These are phyloP conservation scores for Yarrowia osloensis DNA, from an alignment of 805 yeast genomes.

Conservation along the genomic window DNA sequence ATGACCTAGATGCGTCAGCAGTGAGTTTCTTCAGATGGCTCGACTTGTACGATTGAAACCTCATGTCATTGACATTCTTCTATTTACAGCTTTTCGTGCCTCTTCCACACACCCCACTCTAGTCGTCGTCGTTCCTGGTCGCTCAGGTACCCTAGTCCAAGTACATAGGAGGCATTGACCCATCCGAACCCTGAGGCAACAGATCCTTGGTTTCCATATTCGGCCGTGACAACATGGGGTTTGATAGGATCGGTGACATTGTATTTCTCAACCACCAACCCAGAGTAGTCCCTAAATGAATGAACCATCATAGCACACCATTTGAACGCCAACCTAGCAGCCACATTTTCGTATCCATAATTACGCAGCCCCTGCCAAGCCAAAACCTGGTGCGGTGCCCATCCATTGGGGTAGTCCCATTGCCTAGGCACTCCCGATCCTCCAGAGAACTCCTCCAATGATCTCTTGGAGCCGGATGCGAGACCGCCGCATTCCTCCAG, in stretches of 20 bases:
- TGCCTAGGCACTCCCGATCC: conserved; percentile 78
- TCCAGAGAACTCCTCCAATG: conserved; percentile 70
- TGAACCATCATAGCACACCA: conserved; percentile 91
- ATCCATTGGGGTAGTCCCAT: conserved; percentile 97
- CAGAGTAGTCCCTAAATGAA: conserved; percentile 88
- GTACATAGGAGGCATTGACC: conserved; percentile 85
- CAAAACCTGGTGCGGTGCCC: conserved; percentile 97
- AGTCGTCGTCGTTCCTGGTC: conserved; percentile 50
- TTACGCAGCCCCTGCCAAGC: conserved; percentile 85
- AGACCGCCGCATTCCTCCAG: conserved; percentile 89
- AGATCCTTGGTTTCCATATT: conserved; percentile 94
- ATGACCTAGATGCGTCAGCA: too few species aligned
- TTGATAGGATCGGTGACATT: conserved; percentile 80
- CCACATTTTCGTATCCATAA: conserved; percentile 67
- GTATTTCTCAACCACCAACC: conserved; percentile 93
- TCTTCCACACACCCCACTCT: conserved; percentile 18
- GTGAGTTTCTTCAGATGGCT: too few species aligned
- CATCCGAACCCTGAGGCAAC: conserved; percentile 98
- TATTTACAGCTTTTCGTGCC: conserved; percentile 1
- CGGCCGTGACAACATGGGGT: conserved; percentile 92
- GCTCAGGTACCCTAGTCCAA: conserved; percentile 70
- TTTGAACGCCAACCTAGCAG: conserved; percentile 73
- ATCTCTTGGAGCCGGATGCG: conserved; percentile 74
- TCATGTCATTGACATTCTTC: background rate
- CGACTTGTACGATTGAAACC: too few species aligned